Evolutionary conservation across 2,329 filamentous ascomycete species (phyloP).

Genomic region (Fusarium transvaalense): DNA sequence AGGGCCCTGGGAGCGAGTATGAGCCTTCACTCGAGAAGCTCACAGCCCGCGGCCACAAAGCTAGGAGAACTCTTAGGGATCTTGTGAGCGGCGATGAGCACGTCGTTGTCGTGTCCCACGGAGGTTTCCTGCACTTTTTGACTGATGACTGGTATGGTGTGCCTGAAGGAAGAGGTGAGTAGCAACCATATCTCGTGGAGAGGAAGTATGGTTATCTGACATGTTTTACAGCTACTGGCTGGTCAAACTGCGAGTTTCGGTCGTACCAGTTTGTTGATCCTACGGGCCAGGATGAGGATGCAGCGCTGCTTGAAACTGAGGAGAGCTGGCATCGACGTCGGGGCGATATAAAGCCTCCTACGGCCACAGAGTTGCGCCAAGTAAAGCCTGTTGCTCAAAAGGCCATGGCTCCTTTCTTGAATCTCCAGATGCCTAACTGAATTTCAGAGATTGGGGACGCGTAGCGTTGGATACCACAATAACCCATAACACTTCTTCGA

Average conservation of each 20-base stretch:
- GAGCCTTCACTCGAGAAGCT: conserved; percentile 66
- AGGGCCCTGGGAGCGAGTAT: conserved; percentile 61
- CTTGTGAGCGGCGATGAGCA: conserved; percentile 67
- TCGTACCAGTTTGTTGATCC: conserved; percentile 73
- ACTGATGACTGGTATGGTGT: conserved; percentile 83
- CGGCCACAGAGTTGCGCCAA: conserved; percentile 61
- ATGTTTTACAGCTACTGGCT: conserved; percentile 71
- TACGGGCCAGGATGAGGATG: conserved; percentile 62
- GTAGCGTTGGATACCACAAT: not conserved
- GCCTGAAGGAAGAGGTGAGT: conserved; percentile 57
- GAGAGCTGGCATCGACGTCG: conserved; percentile 62
- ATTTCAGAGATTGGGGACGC: not conserved
- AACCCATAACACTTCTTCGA: not conserved
- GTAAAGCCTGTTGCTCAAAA: conserved; percentile 56
- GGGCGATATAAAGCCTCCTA: conserved; percentile 57
- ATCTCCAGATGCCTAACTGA: conserved; percentile 21
- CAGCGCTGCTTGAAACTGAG: conserved; percentile 62
- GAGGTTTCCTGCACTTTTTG: conserved; percentile 85
- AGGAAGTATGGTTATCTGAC: conserved; percentile 14
- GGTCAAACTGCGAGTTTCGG: conserved; percentile 79
- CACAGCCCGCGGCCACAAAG: conserved; percentile 69
- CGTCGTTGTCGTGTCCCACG: conserved; percentile 83
- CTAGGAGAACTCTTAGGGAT: conserved; percentile 69
- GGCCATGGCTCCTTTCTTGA: conserved; percentile 54
- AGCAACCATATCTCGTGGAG: not conserved